Conservation (phyloP, 225 moss, liverwort and hornwort genomes). For the Pseudoscleropodium purum region DNA sequence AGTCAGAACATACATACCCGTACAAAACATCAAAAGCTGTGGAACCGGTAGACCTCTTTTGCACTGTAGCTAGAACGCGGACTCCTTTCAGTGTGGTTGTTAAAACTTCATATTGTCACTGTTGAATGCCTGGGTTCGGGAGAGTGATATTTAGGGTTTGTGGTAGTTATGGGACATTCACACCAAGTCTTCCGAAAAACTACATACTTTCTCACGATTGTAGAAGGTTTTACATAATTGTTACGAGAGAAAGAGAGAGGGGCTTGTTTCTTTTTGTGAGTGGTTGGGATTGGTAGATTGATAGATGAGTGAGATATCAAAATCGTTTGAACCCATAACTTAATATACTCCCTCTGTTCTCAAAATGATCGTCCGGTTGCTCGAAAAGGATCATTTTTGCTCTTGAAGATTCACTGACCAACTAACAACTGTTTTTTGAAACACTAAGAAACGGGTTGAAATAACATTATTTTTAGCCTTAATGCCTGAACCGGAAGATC, state of each 20-base stretch:
- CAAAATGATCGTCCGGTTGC: neutral
- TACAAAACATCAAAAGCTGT: neutral
- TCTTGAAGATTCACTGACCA: neutral
- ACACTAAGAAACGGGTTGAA: too few relatives aligned
- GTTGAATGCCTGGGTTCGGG: neutral
- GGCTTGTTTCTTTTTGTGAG: neutral
- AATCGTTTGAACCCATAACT: neutral
- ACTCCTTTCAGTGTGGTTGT: neutral
- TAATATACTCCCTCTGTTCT: too few relatives aligned
- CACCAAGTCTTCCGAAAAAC: neutral
- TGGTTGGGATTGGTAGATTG: neutral
- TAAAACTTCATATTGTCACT: neutral
- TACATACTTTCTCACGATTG: neutral
- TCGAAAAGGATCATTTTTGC: neutral
- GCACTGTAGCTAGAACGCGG: neutral
- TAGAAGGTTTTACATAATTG: neutral
- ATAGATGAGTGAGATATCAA: neutral
- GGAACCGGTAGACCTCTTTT: neutral
- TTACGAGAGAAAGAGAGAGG: too few relatives aligned
- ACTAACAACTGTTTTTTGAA: neutral
- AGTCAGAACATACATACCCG: too few relatives aligned
- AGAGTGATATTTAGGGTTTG: neutral
- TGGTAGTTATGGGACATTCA: too few relatives aligned
- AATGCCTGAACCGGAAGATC: accelerated
- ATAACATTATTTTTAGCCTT: neutral